phyloP scores from a whole-genome alignment of 306 rosid species.

The Arachis stenosperma region DNA sequence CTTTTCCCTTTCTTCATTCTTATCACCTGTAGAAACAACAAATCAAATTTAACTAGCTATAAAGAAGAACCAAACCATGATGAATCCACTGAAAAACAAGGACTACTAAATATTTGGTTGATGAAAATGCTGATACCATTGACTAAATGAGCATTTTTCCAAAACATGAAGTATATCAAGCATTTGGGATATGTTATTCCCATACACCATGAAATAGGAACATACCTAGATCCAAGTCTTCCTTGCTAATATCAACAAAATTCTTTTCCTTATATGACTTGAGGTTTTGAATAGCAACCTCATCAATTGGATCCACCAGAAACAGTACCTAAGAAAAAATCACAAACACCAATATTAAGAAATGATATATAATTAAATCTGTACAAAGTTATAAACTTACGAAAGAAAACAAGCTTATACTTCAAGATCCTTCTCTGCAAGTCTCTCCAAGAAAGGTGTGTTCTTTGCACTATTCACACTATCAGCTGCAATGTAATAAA shows the following conservation, averaged over 20 bases:
- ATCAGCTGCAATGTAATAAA: slow-evolving; percentile 87
- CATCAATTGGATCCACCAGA: slow-evolving; percentile 96
- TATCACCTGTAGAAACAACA: slow-evolving; percentile 68
- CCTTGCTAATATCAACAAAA: slow-evolving; percentile 96
- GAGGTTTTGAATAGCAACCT: slow-evolving; percentile 92
- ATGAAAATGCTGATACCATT: background rate
- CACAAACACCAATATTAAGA: slow-evolving; percentile 21
- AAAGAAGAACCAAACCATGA: slow-evolving; percentile 18
- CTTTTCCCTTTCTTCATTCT: slow-evolving; percentile 87
- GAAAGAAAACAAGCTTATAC: slow-evolving; percentile 45
- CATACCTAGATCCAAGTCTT: slow-evolving; percentile 91
- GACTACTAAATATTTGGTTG: slow-evolving; percentile 19
- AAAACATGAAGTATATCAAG: slow-evolving; percentile 9
- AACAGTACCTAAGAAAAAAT: slow-evolving; percentile 67
- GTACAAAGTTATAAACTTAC: background rate
- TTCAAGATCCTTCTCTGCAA: slow-evolving; percentile 80
- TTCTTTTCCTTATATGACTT: slow-evolving; percentile 89
- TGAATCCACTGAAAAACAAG: slow-evolving; percentile 6
- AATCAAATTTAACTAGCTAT: slow-evolving; percentile 14
- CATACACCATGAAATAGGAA: background rate
- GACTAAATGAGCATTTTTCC: background rate
- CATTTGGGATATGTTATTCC: background rate
- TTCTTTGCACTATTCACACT: slow-evolving; percentile 90
- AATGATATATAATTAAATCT: background rate
- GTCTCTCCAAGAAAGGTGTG: slow-evolving; percentile 94